A percentile compares a stretch with the other conserved stretches of the same genome.
Conservation (phyloP, 2,329 filamentous ascomycete genomes). For the Diaporthe ilicicola region DNA sequence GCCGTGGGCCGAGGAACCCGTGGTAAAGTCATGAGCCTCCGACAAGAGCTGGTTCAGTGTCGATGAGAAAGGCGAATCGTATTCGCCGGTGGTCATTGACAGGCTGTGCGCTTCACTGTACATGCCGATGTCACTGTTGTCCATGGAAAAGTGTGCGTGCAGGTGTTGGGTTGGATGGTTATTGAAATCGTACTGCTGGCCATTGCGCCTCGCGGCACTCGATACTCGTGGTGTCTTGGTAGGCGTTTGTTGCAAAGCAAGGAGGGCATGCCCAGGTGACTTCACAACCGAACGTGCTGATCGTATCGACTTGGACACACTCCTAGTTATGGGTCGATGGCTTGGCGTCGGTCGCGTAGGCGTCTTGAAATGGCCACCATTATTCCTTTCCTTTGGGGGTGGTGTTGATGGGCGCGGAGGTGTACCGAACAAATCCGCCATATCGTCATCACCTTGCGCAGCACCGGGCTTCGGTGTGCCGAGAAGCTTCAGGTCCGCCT, state of each 20-base stretch:
- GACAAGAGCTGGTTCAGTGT: slow-evolving; percentile 72
- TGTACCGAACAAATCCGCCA: slow-evolving; percentile 72
- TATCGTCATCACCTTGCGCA: slow-evolving; percentile 45
- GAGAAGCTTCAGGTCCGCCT: slow-evolving; percentile 30
- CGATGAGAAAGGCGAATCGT: slow-evolving; percentile 67
- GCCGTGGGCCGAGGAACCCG: slow-evolving; percentile 47
- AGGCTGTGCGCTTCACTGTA: slow-evolving; percentile 23
- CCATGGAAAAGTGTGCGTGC: slow-evolving; percentile 45
- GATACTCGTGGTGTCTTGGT: slow-evolving; percentile 49
- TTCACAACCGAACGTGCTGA: slow-evolving; percentile 51
- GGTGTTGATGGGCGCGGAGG: slow-evolving; percentile 61
- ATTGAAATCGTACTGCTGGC: slow-evolving; percentile 42
- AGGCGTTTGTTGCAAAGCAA: slow-evolving; percentile 56
- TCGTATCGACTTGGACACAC: slow-evolving; percentile 65
- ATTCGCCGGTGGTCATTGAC: slow-evolving; percentile 34
- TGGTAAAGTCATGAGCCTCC: slow-evolving; percentile 58
- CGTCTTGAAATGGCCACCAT: slow-evolving; percentile 65
- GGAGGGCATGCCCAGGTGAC: slow-evolving; percentile 54
- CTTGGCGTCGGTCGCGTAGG: slow-evolving; percentile 69
- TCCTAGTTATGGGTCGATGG: slow-evolving; percentile 68
- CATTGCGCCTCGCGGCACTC: slow-evolving; percentile 50
- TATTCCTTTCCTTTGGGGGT: slow-evolving; percentile 57
- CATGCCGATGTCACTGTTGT: slow-evolving; percentile 40
- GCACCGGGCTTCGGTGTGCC: slow-evolving; percentile 42
- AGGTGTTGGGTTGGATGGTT: slow-evolving; percentile 32